Evolutionary conservation across 345 rosid genomes (phyloP).

Genomic region (Kandelia obovata): DNA sequence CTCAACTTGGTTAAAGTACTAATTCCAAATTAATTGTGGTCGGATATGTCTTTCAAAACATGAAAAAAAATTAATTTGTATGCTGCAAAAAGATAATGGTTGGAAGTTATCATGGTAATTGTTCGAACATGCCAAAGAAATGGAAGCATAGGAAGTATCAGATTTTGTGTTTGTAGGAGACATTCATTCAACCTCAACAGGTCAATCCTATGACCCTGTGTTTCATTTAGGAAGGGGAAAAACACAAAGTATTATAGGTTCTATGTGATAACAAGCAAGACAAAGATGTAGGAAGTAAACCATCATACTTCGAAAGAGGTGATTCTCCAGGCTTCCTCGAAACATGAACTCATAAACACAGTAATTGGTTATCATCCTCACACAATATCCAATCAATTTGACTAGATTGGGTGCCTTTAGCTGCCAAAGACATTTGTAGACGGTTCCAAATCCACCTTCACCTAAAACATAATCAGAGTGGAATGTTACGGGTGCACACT

Average conservation of each 20-base stretch:
- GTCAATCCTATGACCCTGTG: not conserved
- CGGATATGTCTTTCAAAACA: not conserved
- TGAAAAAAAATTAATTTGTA: not conserved
- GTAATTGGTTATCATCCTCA: conserved; percentile 88
- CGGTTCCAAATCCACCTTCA: conserved; percentile 96
- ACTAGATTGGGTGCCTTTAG: conserved; percentile 95
- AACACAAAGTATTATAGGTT: not conserved
- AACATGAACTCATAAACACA: conserved; percentile 94
- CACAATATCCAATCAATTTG: conserved; percentile 92
- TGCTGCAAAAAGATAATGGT: not conserved
- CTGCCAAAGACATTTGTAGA: conserved; percentile 93
- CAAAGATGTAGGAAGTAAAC: conserved; percentile 4
- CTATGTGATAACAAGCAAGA: not conserved
- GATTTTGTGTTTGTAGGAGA: not conserved
- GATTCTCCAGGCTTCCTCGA: conserved; percentile 96
- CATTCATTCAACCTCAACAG: not conserved
- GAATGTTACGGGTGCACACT: too few relatives aligned
- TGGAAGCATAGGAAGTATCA: not conserved
- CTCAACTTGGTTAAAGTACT: not conserved
- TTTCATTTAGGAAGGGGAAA: not conserved
- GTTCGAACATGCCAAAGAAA: not conserved
- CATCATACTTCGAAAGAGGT: conserved; percentile 78
- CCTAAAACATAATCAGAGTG: conserved; percentile 93
- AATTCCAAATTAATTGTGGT: not conserved
- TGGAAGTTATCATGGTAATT: conserved; percentile 1